These are phyloP conservation scores for Neospora caninum DNA, from an alignment of 169 alveolate species.

Conservation along the genomic window DNA sequence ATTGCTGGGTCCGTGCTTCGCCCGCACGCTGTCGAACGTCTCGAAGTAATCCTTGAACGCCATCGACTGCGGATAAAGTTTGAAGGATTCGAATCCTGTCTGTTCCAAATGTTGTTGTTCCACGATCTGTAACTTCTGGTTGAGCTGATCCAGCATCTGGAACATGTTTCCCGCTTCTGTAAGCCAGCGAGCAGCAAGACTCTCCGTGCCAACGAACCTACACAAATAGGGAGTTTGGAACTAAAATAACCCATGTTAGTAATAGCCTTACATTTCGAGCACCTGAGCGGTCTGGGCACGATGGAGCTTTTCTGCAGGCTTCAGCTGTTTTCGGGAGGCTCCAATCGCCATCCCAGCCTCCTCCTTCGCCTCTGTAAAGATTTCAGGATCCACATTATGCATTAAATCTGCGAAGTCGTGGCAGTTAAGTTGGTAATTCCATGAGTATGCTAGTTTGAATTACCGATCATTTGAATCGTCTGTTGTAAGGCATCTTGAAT, in stretches of 20 bases:
- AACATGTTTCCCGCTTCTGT: slow-evolving; percentile 75
- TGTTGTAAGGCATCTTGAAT: slow-evolving; percentile 3
- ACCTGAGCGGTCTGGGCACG: slow-evolving; percentile 79
- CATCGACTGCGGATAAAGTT: slow-evolving; percentile 80
- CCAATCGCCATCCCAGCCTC: slow-evolving; percentile 82
- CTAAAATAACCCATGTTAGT: neutral
- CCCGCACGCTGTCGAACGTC: slow-evolving; percentile 79
- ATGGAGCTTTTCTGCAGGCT: slow-evolving; percentile 85
- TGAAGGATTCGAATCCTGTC: slow-evolving; percentile 80
- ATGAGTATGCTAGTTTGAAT: neutral
- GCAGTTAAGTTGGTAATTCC: neutral
- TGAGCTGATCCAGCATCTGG: slow-evolving; percentile 79
- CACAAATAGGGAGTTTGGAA: neutral
- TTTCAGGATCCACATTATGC: slow-evolving; percentile 87
- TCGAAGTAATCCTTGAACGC: slow-evolving; percentile 83
- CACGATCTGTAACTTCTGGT: slow-evolving; percentile 77
- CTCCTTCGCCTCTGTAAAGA: slow-evolving; percentile 81
- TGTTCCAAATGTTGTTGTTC: slow-evolving; percentile 80
- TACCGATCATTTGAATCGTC: slow-evolving; percentile 14
- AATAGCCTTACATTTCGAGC: slow-evolving; percentile 73
- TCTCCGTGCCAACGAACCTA: slow-evolving; percentile 49
- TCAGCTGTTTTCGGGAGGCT: slow-evolving; percentile 83
- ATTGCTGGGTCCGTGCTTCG: slow-evolving; percentile 79
- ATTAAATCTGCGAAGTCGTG: slow-evolving; percentile 78
- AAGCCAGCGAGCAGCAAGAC: slow-evolving; percentile 70